These are phyloP conservation scores for Hydrangea macrophylla DNA, from an alignment of 148 eudicot genomes.

Conservation along the genomic window DNA sequence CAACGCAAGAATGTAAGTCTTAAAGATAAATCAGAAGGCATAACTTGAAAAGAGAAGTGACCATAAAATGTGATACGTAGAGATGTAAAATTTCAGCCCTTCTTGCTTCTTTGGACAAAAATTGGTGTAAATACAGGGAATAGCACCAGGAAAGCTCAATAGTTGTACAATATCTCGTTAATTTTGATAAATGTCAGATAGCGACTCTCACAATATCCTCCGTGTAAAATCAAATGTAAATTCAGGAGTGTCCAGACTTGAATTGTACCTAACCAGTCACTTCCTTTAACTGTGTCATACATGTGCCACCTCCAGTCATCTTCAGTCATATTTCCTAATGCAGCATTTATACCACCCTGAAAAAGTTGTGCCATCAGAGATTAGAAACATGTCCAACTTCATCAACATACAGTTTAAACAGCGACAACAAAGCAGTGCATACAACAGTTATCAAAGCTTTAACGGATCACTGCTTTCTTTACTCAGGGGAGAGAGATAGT, in stretches of 20 bases:
- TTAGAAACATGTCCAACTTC: not conserved
- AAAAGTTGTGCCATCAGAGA: slow-evolving; percentile 7
- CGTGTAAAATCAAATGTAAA: not conserved
- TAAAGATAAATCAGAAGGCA: not conserved
- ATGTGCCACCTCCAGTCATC: slow-evolving; percentile 99
- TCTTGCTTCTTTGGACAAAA: not conserved
- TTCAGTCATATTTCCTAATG: slow-evolving; percentile 94
- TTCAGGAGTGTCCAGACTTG: not conserved
- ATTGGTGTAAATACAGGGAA: not conserved
- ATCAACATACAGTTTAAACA: not conserved
- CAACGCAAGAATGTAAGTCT: not conserved
- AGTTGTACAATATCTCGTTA: not conserved
- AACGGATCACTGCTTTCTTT: not conserved
- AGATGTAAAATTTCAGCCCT: not conserved
- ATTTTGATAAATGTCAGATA: not conserved
- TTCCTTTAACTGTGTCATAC: slow-evolving; percentile 99
- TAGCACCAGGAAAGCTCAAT: not conserved
- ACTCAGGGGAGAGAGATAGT: too few relatives aligned
- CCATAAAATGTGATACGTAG: not conserved
- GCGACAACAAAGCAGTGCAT: not conserved
- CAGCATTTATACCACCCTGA: slow-evolving; percentile 99
- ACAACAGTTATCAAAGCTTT: not conserved
- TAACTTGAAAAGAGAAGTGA: not conserved
- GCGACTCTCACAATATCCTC: not conserved
- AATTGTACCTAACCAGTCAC: slow-evolving; percentile 89